Percentiles rank a stretch among this genome's conserved stretches.
phyloP scores from a whole-genome alignment of 2,329 filamentous ascomycete genomes.

The Penicillium rolfsii region DNA sequence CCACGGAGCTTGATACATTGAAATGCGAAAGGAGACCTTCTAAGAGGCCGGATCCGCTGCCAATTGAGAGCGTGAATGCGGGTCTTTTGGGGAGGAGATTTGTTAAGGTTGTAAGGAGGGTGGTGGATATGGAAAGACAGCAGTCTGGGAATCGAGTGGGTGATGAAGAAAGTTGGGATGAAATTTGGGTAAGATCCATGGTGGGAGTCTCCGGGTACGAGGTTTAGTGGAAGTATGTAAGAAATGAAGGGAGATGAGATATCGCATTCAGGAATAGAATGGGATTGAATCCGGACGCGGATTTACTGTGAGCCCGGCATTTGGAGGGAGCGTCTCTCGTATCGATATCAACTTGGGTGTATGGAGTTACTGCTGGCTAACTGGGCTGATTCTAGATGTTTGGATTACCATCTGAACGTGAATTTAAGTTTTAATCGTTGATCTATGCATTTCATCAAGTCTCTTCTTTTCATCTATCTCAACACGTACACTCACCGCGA shows the following conservation, averaged over 20 bases:
- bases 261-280: neutral
- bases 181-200: constrained; percentile 24
- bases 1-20: constrained; percentile 36
- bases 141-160: constrained; percentile 34
- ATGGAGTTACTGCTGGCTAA: neutral
- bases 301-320: constrained; percentile 13
- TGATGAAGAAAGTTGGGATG: constrained; percentile 19
- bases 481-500: constrained; percentile 23
- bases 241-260: neutral
- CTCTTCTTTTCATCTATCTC: constrained; percentile 29
- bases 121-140: constrained; percentile 35
- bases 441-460: constrained; percentile 35
- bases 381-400: neutral
- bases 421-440: constrained; percentile 15
- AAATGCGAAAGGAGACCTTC: constrained; percentile 47
- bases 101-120: constrained; percentile 25
- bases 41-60: constrained; percentile 56
- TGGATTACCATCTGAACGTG: neutral
- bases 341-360: neutral
- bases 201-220: neutral
- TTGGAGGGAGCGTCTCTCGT: neutral
- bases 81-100: constrained; percentile 31
- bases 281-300: constrained; percentile 21
- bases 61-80: constrained; percentile 50
- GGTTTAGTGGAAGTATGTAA: neutral